phyloP scores from a whole-genome alignment of 1,284 basidiomycete species.

The Ceratobasidium sp. region DNA sequence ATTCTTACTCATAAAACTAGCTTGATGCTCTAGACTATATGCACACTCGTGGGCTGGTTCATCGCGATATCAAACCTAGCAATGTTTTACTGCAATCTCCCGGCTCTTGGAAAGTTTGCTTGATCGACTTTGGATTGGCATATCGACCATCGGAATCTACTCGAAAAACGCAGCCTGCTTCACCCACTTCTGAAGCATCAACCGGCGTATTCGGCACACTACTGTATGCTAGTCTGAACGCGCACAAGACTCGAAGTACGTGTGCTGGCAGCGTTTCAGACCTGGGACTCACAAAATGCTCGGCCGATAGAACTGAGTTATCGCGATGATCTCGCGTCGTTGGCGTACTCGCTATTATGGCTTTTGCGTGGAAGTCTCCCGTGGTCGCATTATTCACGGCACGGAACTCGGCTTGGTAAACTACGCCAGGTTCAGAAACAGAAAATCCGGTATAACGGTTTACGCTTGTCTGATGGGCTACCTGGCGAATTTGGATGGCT shows the following conservation, averaged over 20 bases:
- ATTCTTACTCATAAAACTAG: neutral
- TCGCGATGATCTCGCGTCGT: constrained; percentile 70
- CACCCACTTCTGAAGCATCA: constrained; percentile 79
- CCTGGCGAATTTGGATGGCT: constrained; percentile 61
- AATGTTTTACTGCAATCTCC: constrained; percentile 58
- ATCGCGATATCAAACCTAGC: neutral
- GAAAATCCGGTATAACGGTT: constrained; percentile 45
- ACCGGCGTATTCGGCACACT: constrained; percentile 89
- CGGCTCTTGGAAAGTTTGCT: constrained; percentile 71
- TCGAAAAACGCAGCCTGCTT: constrained; percentile 90
- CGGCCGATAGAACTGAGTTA: no score
- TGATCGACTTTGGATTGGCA: constrained; percentile 97
- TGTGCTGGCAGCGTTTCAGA: no score
- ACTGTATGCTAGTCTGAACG: constrained; percentile 94
- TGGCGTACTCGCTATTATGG: constrained; percentile 94
- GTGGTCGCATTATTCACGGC: constrained; percentile 83
- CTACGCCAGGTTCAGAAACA: constrained; percentile 61
- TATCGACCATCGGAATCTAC: constrained; percentile 90
- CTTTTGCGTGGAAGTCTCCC: constrained; percentile 90
- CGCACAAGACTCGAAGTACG: constrained; percentile 74
- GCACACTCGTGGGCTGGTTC: neutral
- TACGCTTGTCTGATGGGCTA: constrained; percentile 67
- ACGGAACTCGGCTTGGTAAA: constrained; percentile 65
- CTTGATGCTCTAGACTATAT: neutral
- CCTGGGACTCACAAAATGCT: no score